Conservation (phyloP, 768 basidiomycete species). For the Boletus rubropictus region DNA sequence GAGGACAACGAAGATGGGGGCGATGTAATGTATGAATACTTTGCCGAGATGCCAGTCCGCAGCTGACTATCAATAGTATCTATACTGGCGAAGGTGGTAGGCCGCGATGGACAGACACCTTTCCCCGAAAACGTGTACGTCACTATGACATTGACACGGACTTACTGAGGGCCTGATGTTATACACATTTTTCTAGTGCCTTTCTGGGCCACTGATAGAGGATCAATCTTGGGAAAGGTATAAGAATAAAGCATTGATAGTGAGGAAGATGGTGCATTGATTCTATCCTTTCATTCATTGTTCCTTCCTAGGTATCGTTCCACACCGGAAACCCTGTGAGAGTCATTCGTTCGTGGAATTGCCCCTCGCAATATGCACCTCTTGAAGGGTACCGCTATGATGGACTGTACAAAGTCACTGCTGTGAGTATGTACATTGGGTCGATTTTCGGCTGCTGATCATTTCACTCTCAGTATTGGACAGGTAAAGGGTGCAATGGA, state of each 20-base stretch:
- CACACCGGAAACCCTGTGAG: conserved; percentile 18
- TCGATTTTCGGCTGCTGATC: background rate
- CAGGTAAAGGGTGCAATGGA: conserved; percentile 9
- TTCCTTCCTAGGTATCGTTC: conserved; percentile 16
- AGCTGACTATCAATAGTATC: conserved; percentile 15
- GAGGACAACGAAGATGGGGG: conserved; percentile 23
- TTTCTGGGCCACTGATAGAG: conserved; percentile 17
- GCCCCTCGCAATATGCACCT: conserved; percentile 25
- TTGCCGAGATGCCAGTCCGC: background rate
- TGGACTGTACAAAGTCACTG: conserved; percentile 24
- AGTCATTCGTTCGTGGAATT: conserved; percentile 22
- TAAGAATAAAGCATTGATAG: conserved; percentile 16
- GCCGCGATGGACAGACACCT: background rate
- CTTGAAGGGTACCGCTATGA: conserved; percentile 26
- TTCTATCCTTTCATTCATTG: background rate
- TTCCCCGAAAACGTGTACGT: conserved; percentile 23
- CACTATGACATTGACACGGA: background rate
- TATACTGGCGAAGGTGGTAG: conserved; percentile 27
- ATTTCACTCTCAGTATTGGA: conserved; percentile 17
- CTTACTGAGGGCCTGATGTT: background rate
- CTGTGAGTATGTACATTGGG: conserved; percentile 8
- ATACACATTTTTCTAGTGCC: conserved; percentile 3
- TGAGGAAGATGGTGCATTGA: conserved; percentile 1
- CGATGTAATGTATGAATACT: conserved; percentile 20
- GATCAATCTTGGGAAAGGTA: conserved; percentile 20